These are phyloP conservation scores for Gaultheria prostrata DNA, from an alignment of 148 eudicot species.

Conservation along the genomic window DNA sequence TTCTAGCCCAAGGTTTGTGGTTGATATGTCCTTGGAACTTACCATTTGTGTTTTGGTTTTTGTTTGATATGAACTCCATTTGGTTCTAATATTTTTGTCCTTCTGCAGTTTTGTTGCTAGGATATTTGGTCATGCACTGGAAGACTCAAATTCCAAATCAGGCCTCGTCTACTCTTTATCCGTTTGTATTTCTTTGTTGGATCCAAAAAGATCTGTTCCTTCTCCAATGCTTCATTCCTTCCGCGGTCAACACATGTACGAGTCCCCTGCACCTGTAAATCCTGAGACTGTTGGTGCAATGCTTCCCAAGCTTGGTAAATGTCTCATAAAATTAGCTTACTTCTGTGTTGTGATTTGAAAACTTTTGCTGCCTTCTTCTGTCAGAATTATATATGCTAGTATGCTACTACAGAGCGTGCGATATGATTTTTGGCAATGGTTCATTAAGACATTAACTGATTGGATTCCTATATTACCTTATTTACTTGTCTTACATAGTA, in stretches of 20 bases:
- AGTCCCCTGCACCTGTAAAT: slow-evolving; percentile 67
- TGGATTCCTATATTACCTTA: not conserved
- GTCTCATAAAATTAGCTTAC: not conserved
- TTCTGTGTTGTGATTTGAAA: not conserved
- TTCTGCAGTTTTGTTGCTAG: slow-evolving; percentile 83
- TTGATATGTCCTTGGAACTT: not conserved
- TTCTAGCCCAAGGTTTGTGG: slow-evolving; percentile 76
- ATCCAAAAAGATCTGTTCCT: slow-evolving; percentile 79
- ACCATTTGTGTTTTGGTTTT: slow-evolving; percentile 7
- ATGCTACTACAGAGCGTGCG: not conserved
- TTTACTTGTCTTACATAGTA: not conserved
- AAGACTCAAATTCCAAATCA: slow-evolving; percentile 69
- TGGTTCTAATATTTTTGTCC: slow-evolving; percentile 21
- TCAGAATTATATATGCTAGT: not conserved
- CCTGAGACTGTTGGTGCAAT: slow-evolving; percentile 91
- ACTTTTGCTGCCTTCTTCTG: not conserved
- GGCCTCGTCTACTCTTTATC: slow-evolving; percentile 81
- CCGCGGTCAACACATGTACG: slow-evolving; percentile 75
- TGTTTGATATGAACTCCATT: not conserved
- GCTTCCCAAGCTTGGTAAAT: slow-evolving; percentile 95
- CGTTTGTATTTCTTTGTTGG: slow-evolving; percentile 91
- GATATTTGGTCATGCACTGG: slow-evolving; percentile 80
- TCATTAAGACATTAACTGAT: not conserved
- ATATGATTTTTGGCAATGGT: not conserved
- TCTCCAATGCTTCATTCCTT: slow-evolving; percentile 67